Evolutionary conservation across 176 grass and related monocot species (phyloP).

Genomic region (Musa beccarii): DNA sequence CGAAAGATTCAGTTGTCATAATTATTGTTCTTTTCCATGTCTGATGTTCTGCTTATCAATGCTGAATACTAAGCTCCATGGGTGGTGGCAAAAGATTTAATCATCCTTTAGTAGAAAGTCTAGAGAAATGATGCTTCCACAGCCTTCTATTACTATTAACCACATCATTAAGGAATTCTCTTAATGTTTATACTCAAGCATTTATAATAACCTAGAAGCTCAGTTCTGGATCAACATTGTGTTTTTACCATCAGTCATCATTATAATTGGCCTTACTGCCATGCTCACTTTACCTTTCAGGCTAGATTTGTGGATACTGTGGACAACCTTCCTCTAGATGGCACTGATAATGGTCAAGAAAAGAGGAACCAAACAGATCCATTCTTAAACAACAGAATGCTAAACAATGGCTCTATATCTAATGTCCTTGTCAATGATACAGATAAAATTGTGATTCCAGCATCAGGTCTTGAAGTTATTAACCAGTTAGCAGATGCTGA

Average conservation of each 20-base stretch:
- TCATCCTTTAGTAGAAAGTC: no score
- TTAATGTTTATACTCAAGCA: no score
- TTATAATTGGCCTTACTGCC: background rate
- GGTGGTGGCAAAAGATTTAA: no score
- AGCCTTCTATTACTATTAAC: no score
- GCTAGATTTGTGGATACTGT: slow-evolving; percentile 23
- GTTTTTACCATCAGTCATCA: background rate
- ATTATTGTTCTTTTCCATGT: no score
- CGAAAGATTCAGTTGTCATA: no score
- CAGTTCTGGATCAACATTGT: background rate
- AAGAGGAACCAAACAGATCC: slow-evolving; percentile 29
- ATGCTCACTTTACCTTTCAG: slow-evolving; percentile 25
- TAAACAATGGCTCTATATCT: slow-evolving; percentile 31
- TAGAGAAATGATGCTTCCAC: no score
- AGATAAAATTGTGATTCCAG: background rate
- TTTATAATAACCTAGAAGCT: no score
- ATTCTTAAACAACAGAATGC: slow-evolving; percentile 16
- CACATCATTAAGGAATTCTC: no score
- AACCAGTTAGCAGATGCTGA: slow-evolving; percentile 19
- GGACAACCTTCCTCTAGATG: slow-evolving; percentile 15
- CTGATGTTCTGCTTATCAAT: no score
- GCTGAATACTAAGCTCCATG: no score
- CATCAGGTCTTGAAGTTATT: slow-evolving; percentile 17
- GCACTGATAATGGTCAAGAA: slow-evolving; percentile 22
- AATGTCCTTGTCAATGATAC: slow-evolving; percentile 18